Conservation (phyloP, 108 stramenopile species). For the Cyclostephanos tholiformis region DNA sequence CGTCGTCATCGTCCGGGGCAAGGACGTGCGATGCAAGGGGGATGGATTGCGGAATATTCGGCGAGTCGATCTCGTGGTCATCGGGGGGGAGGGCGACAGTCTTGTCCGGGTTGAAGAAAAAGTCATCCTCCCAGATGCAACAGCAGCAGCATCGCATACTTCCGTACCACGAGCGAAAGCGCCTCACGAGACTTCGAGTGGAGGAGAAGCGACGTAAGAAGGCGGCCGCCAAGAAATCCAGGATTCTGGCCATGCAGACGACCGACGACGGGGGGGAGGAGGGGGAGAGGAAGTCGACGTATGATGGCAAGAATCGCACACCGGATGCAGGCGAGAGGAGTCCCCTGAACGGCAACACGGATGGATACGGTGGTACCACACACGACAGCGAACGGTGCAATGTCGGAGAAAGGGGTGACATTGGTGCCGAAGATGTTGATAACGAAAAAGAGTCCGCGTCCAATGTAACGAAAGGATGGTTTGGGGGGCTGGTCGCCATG, state of each 20-base stretch:
- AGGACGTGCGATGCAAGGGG: too few relatives aligned
- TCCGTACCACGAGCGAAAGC: slow-evolving; percentile 44
- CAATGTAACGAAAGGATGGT: slow-evolving; percentile 14
- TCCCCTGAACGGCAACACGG: neutral
- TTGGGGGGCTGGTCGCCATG: slow-evolving; percentile 14
- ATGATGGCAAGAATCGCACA: slow-evolving; percentile 2
- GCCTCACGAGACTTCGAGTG: slow-evolving; percentile 17
- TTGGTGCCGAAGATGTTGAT: neutral
- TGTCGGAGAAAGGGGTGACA: neutral
- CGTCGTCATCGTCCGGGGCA: neutral
- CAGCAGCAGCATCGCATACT: slow-evolving; percentile 20
- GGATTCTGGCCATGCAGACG: neutral
- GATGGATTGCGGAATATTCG: too few relatives aligned
- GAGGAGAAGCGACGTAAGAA: slow-evolving; percentile 15
- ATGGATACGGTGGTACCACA: neutral
- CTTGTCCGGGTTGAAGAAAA: too few relatives aligned
- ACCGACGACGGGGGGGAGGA: neutral
- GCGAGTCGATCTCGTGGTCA: too few relatives aligned
- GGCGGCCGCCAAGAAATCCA: neutral
- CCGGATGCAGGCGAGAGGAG: neutral
- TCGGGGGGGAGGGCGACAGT: too few relatives aligned
- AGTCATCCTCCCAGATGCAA: neutral
- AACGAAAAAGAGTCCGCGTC: neutral
- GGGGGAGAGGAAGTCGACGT: neutral
- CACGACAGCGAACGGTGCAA: neutral